Percentiles rank a stretch among this genome's conserved stretches.
Conservation (phyloP, 139 green algal species). For the Tetraselmis chui region DNA sequence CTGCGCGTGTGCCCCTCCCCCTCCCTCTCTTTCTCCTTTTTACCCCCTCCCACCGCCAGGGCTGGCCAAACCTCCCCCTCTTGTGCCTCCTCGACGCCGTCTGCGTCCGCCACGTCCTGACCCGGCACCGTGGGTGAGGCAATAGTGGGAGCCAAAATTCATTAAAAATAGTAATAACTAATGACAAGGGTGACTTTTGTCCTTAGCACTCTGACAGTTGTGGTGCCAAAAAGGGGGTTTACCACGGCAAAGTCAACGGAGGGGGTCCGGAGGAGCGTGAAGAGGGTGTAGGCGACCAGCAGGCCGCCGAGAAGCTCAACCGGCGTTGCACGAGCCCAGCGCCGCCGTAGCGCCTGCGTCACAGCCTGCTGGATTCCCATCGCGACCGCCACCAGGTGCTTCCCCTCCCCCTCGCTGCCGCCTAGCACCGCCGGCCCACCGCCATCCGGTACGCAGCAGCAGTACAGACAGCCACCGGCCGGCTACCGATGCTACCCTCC, state of each 20-base stretch:
- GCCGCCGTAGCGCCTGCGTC: too few relatives aligned
- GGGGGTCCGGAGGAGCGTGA: background rate
- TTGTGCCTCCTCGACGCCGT: background rate
- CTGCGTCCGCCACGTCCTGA: background rate
- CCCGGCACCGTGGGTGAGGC: too few relatives aligned
- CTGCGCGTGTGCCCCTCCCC: background rate
- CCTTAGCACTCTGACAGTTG: background rate
- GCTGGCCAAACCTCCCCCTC: too few relatives aligned
- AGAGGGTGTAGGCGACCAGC: background rate
- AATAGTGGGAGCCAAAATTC: background rate
- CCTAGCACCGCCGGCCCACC: too few relatives aligned
- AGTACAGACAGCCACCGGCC: too few relatives aligned
- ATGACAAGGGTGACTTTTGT: background rate
- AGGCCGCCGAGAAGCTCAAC: background rate
- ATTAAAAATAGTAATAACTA: background rate
- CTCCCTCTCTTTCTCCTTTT: background rate
- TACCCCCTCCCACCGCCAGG: too few relatives aligned
- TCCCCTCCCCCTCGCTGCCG: too few relatives aligned
- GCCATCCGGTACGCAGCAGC: too few relatives aligned
- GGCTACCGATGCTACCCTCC: too few relatives aligned
- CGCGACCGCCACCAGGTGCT: too few relatives aligned
- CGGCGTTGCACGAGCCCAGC: background rate
- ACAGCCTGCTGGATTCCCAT: too few relatives aligned
- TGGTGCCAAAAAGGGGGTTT: too few relatives aligned
- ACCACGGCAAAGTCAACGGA: background rate